A percentile compares a stretch with the other conserved stretches of the same genome.
These are phyloP conservation scores for Solidago caesia DNA, from an alignment of 129 eudicot genomes.

Conservation along the genomic window DNA sequence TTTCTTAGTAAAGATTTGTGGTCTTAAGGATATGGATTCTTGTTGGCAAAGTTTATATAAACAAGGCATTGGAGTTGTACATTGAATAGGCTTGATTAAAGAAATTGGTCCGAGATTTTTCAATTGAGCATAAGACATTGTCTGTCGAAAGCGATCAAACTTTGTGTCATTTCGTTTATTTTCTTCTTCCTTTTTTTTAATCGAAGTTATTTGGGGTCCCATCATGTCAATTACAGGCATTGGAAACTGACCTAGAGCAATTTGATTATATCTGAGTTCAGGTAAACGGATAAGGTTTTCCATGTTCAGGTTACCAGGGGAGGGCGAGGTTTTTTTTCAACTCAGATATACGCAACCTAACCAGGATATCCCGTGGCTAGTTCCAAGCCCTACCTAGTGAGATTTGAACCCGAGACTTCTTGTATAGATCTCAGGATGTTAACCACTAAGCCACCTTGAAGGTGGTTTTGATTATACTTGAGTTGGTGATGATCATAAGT, in stretches of 20 bases:
- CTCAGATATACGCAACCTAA: too few relatives aligned
- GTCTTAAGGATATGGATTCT: constrained; percentile 1
- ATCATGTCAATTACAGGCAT: neutral
- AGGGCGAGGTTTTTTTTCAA: too few relatives aligned
- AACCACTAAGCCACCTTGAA: too few relatives aligned
- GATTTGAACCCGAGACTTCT: neutral
- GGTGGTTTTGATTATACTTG: neutral
- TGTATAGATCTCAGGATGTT: too few relatives aligned
- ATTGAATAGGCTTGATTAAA: neutral
- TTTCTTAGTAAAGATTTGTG: neutral
- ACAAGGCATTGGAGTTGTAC: neutral
- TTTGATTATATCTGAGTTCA: neutral
- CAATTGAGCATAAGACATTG: neutral
- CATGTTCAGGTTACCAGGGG: too few relatives aligned
- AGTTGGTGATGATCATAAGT: neutral
- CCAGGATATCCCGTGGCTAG: too few relatives aligned
- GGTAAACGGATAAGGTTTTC: too few relatives aligned
- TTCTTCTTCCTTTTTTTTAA: neutral
- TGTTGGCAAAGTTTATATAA: neutral
- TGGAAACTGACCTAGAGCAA: neutral
- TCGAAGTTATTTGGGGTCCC: neutral
- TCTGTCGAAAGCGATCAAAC: neutral
- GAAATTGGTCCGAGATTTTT: neutral
- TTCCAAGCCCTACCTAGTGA: too few relatives aligned
- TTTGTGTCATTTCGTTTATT: neutral